These are phyloP conservation scores for Schoenoplectus triqueter DNA, from an alignment of 202 grass and related monocot species.

Conservation along the genomic window DNA sequence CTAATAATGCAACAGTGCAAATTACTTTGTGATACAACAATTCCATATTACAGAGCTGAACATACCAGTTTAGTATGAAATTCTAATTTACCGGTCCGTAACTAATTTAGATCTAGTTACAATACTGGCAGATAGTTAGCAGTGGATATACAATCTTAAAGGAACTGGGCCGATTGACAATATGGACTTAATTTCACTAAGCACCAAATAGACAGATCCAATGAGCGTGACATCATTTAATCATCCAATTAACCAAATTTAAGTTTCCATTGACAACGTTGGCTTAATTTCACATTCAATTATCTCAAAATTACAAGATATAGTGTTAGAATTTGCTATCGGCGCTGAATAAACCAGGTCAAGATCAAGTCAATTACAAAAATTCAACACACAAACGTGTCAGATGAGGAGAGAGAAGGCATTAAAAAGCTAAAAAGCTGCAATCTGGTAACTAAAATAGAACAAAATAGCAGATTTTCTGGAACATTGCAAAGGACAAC, in stretches of 20 bases:
- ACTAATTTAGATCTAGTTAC: not conserved
- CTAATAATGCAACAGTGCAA: not conserved
- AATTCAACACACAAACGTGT: not conserved
- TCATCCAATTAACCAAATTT: not conserved
- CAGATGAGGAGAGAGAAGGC: not conserved
- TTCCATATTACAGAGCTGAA: not conserved
- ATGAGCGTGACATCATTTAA: not conserved
- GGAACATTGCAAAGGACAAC: not conserved
- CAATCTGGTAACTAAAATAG: not conserved
- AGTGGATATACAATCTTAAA: not conserved
- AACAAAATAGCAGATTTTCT: not conserved
- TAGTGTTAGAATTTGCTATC: conserved; percentile 9
- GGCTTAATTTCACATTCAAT: not conserved
- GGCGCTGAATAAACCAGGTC: conserved; percentile 8
- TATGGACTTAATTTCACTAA: not conserved
- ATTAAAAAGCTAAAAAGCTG: not conserved
- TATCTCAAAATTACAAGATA: not conserved
- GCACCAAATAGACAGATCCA: conserved; percentile 7
- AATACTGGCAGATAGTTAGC: not conserved
- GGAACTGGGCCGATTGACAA: no score
- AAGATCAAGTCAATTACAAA: conserved; percentile 16
- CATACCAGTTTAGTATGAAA: not conserved
- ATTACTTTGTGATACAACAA: not conserved
- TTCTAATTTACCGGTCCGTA: not conserved
- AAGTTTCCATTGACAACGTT: not conserved